Base-by-base conservation (phyloP, 2,329 filamentous ascomycete species). In the Paraphoma chrysanthemicola region DNA sequence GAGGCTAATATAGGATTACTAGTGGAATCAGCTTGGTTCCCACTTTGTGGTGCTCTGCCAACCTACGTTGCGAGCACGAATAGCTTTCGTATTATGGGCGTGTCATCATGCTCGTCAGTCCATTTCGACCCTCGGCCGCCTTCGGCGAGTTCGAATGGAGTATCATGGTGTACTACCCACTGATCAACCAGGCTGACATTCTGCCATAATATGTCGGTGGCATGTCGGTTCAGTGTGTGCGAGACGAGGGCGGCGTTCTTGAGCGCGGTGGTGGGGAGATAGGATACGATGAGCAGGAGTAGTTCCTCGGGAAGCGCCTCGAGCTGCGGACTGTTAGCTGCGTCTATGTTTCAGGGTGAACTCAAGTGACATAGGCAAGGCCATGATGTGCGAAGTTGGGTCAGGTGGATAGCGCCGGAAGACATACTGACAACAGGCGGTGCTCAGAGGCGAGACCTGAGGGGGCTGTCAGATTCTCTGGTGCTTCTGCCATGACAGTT, bases 71-170 rank as follows among this genome's bases (percentile, higher is more conserved):
- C 77, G 31, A 82, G 64, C 7, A 81, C 60, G 12, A 77, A 66
- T 23, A 82, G 64, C 63, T 79, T 80, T 57, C 70, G 70, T 42
- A 82, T 74, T 11, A 81, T 72, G 6, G 77, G 77, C 10, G 74
- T 79, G 55, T 82, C 80, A 43, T 75, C 72, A 49, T 75, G 72
- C 48, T 74, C 70, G 49, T 75, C 59, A 7, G 59, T 28, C 54
- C 64, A 59, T 28, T 64, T 57, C 31, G 48, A 52, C 3, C 64
- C 57, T 48, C 59, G 51, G 38, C 64, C 56, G 12, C 58, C 44
- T n/a, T 43, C 58, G 38, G 42, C 62, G 2, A 56, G n/a, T 6
- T 67, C 51, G 3, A 68, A 53, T 6, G 60, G 39, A 4, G 30
- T 54, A 46, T 67, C 56, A 11, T 59, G 16, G 51, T 74, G 69